A percentile compares a stretch with the other conserved stretches of the same genome.
phyloP scores from a whole-genome alignment of 805 yeast species.

The Myxozyma melibiosi region DNA sequence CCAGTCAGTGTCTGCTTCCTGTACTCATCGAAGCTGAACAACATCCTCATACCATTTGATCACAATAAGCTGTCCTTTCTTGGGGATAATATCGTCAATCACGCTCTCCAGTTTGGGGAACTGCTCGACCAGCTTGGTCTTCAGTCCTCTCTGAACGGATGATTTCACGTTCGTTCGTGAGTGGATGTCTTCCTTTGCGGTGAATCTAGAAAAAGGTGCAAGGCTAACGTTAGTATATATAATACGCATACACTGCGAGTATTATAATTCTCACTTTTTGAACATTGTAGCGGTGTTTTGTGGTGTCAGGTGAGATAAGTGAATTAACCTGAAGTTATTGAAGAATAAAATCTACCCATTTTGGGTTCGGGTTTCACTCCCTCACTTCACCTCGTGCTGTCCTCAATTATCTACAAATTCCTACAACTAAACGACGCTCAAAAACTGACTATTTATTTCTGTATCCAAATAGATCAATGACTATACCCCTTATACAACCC shows the following conservation, averaged over 20 bases:
- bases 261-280: constrained; percentile 5
- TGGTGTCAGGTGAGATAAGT: too few species aligned
- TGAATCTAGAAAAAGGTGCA: constrained; percentile 7
- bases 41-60: constrained; percentile 59
- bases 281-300: constrained; percentile 2
- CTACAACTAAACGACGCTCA: too few species aligned
- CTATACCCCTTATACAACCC: neutral
- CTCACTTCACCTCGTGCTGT: too few species aligned
- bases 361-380: neutral
- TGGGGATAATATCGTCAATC: constrained; percentile 83
- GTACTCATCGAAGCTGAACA: neutral
- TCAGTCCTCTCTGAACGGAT: constrained; percentile 89
- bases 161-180: constrained; percentile 90
- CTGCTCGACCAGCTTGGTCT: constrained; percentile 68
- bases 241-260: neutral
- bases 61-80: constrained; percentile 77
- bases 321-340: too few species aligned
- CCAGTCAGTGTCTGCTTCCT: neutral
- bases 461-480: neutral
- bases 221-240: neutral
- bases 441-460: too few species aligned
- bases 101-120: constrained; percentile 74
- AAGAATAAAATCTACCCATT: neutral
- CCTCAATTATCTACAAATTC: too few species aligned
- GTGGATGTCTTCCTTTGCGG: constrained; percentile 79